Evolutionary conservation across 2,329 filamentous ascomycete genomes (phyloP).

Genomic region (Aspergillus intermedius): DNA sequence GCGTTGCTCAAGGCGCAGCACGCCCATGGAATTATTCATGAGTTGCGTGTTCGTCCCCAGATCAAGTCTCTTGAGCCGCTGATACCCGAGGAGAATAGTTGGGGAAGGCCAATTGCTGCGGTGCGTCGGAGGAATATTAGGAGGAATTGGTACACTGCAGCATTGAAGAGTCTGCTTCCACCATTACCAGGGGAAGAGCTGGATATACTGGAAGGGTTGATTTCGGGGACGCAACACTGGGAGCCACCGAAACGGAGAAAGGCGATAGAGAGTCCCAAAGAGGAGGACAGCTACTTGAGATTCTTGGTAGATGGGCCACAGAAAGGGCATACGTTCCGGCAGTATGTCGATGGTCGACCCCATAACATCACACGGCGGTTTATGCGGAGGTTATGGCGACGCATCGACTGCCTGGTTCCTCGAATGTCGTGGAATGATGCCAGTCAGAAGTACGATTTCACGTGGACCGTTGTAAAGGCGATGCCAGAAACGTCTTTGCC

Average conservation of each 20-base stretch:
- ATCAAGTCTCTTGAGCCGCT: constrained; percentile 21
- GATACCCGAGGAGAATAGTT: constrained; percentile 32
- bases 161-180: constrained; percentile 28
- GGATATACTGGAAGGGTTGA: constrained; percentile 25
- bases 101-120: constrained; percentile 26
- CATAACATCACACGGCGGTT: constrained; percentile 35
- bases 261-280: constrained; percentile 1
- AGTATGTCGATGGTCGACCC: constrained; percentile 31
- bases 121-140: constrained; percentile 30
- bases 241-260: constrained; percentile 20
- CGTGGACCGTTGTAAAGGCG: constrained; percentile 22
- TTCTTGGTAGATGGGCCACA: constrained; percentile 32
- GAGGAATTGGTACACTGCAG: constrained; percentile 31
- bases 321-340: constrained; percentile 28
- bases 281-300: constrained; percentile 12
- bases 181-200: constrained; percentile 35
- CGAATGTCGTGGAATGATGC: constrained; percentile 17
- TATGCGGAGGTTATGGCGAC: constrained; percentile 33
- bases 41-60: constrained; percentile 16
- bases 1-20: constrained; percentile 31
- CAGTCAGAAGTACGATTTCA: constrained; percentile 19
- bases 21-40: constrained; percentile 19
- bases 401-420: constrained; percentile 29
- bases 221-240: constrained; percentile 28
- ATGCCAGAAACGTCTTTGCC: constrained; percentile 23